Percentiles rank a stretch among this genome's conserved stretches.
phyloP scores from a whole-genome alignment of 2,329 filamentous ascomycete species.

The Cryoendolithus antarcticus region DNA sequence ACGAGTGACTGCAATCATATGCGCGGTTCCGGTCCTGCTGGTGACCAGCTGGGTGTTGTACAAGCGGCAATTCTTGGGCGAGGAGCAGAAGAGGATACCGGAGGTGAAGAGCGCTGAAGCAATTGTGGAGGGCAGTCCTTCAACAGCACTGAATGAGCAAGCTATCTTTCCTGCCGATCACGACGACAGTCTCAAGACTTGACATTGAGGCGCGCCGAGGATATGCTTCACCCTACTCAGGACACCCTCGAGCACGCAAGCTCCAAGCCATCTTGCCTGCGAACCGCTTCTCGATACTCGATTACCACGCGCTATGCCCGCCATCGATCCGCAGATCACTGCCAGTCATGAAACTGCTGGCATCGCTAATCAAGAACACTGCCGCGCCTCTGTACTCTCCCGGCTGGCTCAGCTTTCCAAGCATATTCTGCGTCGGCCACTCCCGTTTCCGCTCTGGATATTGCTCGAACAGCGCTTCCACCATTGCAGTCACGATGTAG shows the following conservation, averaged over 20 bases:
- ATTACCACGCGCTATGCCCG: conserved; percentile 40
- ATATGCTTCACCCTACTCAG: no score
- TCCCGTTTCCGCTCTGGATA: conserved; percentile 53
- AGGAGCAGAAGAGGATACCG: conserved; percentile 13
- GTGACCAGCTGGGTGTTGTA: conserved; percentile 17
- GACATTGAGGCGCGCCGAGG: no score
- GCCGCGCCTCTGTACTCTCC: conserved; percentile 27
- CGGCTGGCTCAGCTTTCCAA: conserved; percentile 35
- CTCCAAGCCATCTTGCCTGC: no score
- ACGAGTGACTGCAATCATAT: conserved; percentile 14
- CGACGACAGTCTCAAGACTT: no score
- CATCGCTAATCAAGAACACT: conserved; percentile 27
- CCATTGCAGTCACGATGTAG: conserved; percentile 75
- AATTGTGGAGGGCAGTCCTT: no score
- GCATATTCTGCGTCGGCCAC: conserved; percentile 81
- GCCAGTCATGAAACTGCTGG: conserved; percentile 44
- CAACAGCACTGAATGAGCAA: no score
- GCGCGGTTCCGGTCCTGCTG: conserved; percentile 16
- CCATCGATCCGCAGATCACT: conserved; percentile 43
- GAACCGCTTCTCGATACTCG: no score
- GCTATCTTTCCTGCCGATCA: no score
- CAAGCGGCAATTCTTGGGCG: conserved; percentile 16
- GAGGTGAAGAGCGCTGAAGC: no score
- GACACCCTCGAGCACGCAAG: no score
- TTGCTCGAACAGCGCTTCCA: conserved; percentile 62